Base-by-base conservation (phyloP, 2,329 filamentous ascomycete genomes). In the Fusarium dimerum region DNA sequence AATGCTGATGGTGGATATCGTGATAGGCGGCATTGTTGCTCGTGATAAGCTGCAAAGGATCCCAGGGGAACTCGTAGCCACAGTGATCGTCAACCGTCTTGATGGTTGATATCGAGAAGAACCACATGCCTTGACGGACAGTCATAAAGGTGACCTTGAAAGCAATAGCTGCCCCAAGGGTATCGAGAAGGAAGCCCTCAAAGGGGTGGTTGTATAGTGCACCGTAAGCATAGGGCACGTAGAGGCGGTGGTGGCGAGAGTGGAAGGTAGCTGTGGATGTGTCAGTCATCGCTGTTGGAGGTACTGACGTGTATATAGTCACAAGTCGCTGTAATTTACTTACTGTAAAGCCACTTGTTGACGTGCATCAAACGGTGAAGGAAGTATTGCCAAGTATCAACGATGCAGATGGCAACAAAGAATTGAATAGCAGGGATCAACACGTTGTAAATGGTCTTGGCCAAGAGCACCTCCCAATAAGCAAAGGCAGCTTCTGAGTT, bases 331-430 rank as follows among this genome's bases (percentile, higher is more conserved):
- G n/a, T 29, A 16, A 39, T 26, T 38, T 30, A 82, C 89, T 73
- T 79, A 94, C 90, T 88, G 79, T 97, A 97, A 63, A 99, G 82
- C 89, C 90, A 97, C 73, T 90, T 92, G 77, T 97, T 97, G 78
- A 94, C 81, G 75, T 99, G 94, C 94, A 99, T 99, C 52, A 88
- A 83, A 39, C 94, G 90, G 74, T 99, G 94, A 65, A 93, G 81
- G 75, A 97, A 96, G 76, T 99, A 99, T 71, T 99, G 93, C 94
- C 94, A 99, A 42, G 92, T 94, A 74, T 99, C 94, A 62, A 97
- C 83, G 60, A 95, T 78, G 59, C 84, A 75, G 54, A 93, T 82
- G 20, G 87, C 94, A 45, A 89, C 66, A 52, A 83, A 75, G 68
- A 96, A 89, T 71, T 97, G 93, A 45, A 93, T 50, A 3, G 77